Evolutionary conservation across 225 moss, liverwort and hornwort species (phyloP), one percentile per base, ranked within the genome.

Genomic region (Polytrichum commune): DNA sequence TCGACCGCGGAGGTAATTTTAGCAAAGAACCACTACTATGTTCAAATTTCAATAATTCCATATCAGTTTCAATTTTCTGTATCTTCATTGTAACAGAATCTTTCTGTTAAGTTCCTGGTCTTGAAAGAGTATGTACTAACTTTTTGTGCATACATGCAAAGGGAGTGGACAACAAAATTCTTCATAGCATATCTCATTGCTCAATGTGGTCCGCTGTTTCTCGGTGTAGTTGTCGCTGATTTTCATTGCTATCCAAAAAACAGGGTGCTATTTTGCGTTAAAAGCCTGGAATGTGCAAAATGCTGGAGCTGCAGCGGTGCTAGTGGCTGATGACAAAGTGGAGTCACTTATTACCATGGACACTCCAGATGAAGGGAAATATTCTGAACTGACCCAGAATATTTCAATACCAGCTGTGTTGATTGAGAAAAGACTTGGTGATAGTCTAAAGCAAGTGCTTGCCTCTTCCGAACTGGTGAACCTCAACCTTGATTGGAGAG

Each of bases 401-500:
- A 78, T 86, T 27, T 82, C 83, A 54, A 84, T 90, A 18, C 89
- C 89, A n/a, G 86, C 89, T 7, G 86, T 74, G 27, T 61, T 90
- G 29, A 79, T 90, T 38, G 86, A 84, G 55, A 84, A 82, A 72
- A 82, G 68, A 18, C n/a, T 86, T 70, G 86, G 89, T 1, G 89
- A 86, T 69, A 55, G 62, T 46, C 62, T 84, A 54, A 84, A 84
- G 72, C 67, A 18, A 16, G 85, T 70, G 61, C 75, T 89, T 66
- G 65, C 29, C 1, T 25, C 7, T 30, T 55, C 30, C 7, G 80
- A 75, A 28, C 69, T 76, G 65, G 81, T 89, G 61, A 77, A 77
- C 29, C 62, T 90, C 69, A 90, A 84, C 71, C 76, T 90, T 55
- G 86, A 86, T 75, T 89, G 89, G 89, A 75, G 78, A 25, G 83